phyloP scores from a whole-genome alignment of 116 monocot species.

The Papilionanthe hybrid region DNA sequence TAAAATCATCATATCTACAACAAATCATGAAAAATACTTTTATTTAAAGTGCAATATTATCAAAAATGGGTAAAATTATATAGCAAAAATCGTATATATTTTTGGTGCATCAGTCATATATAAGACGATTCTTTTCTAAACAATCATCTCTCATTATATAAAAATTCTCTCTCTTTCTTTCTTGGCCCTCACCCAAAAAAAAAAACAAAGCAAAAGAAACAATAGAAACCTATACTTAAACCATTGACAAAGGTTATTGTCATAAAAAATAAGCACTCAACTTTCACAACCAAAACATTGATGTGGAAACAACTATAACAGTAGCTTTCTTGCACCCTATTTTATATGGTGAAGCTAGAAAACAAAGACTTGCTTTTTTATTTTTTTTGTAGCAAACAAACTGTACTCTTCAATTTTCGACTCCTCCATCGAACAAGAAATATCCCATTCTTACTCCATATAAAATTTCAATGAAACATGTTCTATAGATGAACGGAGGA shows the following conservation, averaged over 20 bases:
- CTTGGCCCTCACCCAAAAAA: neutral
- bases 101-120: too few relatives aligned
- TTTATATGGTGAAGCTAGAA: slow-evolving; percentile 25
- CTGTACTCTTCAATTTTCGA: slow-evolving; percentile 53
- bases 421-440: too few relatives aligned
- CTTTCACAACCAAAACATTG: slow-evolving; percentile 11
- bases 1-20: too few relatives aligned
- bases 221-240: slow-evolving; percentile 4
- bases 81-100: too few relatives aligned
- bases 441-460: too few relatives aligned
- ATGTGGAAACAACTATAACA: neutral
- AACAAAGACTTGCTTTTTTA: slow-evolving; percentile 54
- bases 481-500: too few relatives aligned
- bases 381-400: slow-evolving; percentile 54
- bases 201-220: neutral
- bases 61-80: too few relatives aligned
- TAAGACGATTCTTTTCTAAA: too few relatives aligned
- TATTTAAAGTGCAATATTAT: too few relatives aligned
- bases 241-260: slow-evolving; percentile 7
- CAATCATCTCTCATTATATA: too few relatives aligned
- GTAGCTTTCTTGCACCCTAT: neutral
- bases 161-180: neutral
- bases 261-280: slow-evolving; percentile 11
- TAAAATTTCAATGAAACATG: too few relatives aligned
- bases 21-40: too few relatives aligned